Base-by-base conservation (phyloP, 2,329 filamentous ascomycete genomes). In the Niveomyces coronatus region DNA sequence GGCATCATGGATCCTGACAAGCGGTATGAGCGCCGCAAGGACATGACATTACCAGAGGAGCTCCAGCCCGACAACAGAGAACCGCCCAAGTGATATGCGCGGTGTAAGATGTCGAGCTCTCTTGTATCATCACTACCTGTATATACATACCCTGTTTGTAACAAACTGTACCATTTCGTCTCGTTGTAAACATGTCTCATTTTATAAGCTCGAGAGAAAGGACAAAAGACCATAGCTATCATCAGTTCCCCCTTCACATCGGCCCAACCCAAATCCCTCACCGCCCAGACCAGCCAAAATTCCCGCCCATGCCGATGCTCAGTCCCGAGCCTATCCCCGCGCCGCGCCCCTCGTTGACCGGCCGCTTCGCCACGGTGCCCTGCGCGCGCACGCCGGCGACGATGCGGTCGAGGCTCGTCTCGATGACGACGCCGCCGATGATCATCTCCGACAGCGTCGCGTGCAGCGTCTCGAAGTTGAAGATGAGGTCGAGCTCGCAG, bases 381-480 rank as follows among this genome's bases (percentile, higher is more conserved):
- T 88, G 83, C 8, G 76, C 73, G 41, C 69, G 79, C 5, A 96
- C 89, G 1, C 85, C 88, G 23, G 85, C 74, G 4, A 95, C 84
- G 39, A 96, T 91, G 57, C 80, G 80, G 41, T 94, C 87, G 44
- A 94, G 63, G 51, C 82, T 85, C 22, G 89, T 95, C 65, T 96
- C 89, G 17, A 96, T 79, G 13, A 96, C 89, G 11, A 95, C 86
- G 1, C 89, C 89, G 11, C 89, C 89, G 13, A 94, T 85, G 40
- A 96, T 83, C 85, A 96, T 94, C 68, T 96, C 89, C 41, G 79
- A 80, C 9, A 96, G 67, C 13, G 87, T 79, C 8, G 89, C 84
- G 66, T 98, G 91, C 52, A 98, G 70, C 13, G 87, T 93, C 71
- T 98, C 91, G 52, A 94, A 98, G 58, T 96, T 96, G 68, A 98